Evolutionary conservation across 2,329 filamentous ascomycete genomes (phyloP), one percentile per base, ranked within the genome.

Genomic region (Dothideomycetes sp.): DNA sequence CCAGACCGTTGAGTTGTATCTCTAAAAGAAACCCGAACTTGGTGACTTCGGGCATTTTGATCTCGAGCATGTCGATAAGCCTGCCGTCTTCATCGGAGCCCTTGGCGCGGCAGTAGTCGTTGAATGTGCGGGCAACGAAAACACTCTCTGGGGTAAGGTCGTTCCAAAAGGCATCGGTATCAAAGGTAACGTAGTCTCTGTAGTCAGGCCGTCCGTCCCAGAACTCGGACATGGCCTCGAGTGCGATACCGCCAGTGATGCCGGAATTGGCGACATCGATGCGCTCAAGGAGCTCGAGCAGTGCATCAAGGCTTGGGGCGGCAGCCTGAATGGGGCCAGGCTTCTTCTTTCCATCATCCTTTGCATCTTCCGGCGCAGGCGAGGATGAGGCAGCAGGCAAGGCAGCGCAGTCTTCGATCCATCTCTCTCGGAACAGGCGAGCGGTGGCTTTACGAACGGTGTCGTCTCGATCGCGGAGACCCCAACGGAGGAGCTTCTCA

Each of bases 401-500:
- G 2, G 81, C 81, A 4, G 84, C 87, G 52, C 88, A 95, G 54
- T 96, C 86, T 55, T 96, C 89, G 45, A 98, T 89, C 91, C 91
- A 98, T n/a, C 86, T 77, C 55, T 95, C 88, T 45, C 83, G 79
- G 64, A 98, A 98, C 5, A 96, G 69, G 34, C 84, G 81, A 5
- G 84, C 86, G 3, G 91, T 84, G 7, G 89, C 89, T 58, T 94
- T 94, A 38, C 88, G 79, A 10, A 98, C 91, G 50, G 83, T 86
- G 49, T 96, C 89, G 49, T 98, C 91, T 59, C 91, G 77, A 58
- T 98, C 91, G 30, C 88, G 79, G 31, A 98, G 68, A 37, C 91
- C 91, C 91, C 91, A 98, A 30, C 91, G 77, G 19, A 98, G 72
- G 22, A 98, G 71, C 61, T 96, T 96, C 61, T 98, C 91, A 55